Percentiles rank a stretch among this genome's conserved stretches.
Conservation (phyloP, 169 alveolate species). For the Cryptosporidium ryanae region DNA sequence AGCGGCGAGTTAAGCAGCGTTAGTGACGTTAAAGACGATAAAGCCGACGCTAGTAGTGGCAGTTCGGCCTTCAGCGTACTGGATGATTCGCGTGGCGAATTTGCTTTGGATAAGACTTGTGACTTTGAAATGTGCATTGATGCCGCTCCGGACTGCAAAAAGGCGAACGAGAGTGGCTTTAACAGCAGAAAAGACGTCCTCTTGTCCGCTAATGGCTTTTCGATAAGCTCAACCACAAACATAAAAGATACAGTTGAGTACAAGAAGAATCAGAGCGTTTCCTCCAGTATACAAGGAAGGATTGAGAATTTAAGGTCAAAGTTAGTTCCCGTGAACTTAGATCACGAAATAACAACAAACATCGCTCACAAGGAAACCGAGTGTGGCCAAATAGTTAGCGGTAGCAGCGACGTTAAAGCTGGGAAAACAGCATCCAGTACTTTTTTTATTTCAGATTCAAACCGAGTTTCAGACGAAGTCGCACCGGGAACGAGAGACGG, state of each 20-base stretch:
- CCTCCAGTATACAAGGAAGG: constrained; percentile 19
- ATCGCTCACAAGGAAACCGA: too few species aligned
- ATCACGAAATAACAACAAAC: constrained; percentile 7
- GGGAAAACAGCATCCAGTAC: constrained; percentile 2
- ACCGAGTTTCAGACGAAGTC: too few species aligned
- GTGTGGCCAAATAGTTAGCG: background rate
- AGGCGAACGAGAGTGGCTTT: background rate
- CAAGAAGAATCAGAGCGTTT: constrained; percentile 1
- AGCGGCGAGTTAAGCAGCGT: background rate
- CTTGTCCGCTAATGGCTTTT: too few species aligned
- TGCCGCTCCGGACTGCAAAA: background rate
- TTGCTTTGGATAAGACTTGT: background rate
- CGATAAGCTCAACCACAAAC: too few species aligned
- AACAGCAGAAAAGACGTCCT: background rate
- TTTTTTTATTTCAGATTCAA: too few species aligned
- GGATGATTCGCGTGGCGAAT: background rate
- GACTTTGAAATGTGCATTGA: background rate
- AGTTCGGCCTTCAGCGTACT: background rate
- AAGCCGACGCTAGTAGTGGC: background rate
- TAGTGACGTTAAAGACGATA: background rate
- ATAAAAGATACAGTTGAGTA: background rate
- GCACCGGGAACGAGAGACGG: too few species aligned
- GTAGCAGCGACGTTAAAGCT: background rate
- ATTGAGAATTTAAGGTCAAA: constrained; percentile 49
- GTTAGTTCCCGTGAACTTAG: constrained; percentile 53